Evolutionary conservation across 2,329 filamentous ascomycete genomes (phyloP).

Genomic region (Colletotrichum viniferum): DNA sequence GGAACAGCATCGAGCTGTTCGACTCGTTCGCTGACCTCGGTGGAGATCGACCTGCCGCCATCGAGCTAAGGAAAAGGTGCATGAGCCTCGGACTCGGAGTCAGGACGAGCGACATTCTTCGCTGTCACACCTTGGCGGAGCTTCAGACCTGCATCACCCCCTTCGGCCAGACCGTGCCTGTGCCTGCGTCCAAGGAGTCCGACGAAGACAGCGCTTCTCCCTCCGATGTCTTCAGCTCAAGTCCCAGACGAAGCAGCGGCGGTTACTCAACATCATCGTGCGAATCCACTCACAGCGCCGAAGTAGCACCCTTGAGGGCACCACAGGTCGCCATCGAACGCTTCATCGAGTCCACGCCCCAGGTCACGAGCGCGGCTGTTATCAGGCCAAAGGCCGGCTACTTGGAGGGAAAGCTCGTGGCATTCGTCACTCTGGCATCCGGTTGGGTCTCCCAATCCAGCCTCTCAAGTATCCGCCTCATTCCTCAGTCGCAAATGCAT

Average conservation of each 20-base stretch:
- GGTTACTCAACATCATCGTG: conserved; percentile 6
- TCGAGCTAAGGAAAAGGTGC: conserved; percentile 36
- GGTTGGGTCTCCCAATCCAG: conserved; percentile 25
- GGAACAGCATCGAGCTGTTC: conserved; percentile 35
- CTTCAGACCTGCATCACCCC: conserved; percentile 46
- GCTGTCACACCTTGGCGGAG: conserved; percentile 48
- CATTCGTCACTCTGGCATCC: conserved; percentile 45
- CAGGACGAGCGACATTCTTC: conserved; percentile 43
- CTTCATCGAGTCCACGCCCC: conserved; percentile 41
- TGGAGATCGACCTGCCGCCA: conserved; percentile 40
- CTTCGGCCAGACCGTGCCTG: neutral
- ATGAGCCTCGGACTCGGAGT: conserved; percentile 39
- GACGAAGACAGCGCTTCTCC: conserved; percentile 13
- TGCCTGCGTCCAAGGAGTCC: conserved; percentile 6
- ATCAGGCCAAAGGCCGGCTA: conserved; percentile 53
- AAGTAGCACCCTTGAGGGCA: neutral
- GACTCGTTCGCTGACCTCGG: conserved; percentile 51
- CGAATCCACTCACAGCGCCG: conserved; percentile 14
- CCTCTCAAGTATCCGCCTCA: conserved; percentile 37
- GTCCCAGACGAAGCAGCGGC: conserved; percentile 14
- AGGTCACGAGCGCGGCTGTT: conserved; percentile 45
- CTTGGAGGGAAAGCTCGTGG: conserved; percentile 54
- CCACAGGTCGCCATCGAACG: conserved; percentile 3
- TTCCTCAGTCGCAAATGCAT: conserved; percentile 40
- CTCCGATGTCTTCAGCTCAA: conserved; percentile 24